A percentile compares a stretch with the other conserved stretches of the same genome.
These are phyloP conservation scores for Clonostachys sp. DNA, from an alignment of 2,329 filamentous ascomycete genomes.

Conservation along the genomic window DNA sequence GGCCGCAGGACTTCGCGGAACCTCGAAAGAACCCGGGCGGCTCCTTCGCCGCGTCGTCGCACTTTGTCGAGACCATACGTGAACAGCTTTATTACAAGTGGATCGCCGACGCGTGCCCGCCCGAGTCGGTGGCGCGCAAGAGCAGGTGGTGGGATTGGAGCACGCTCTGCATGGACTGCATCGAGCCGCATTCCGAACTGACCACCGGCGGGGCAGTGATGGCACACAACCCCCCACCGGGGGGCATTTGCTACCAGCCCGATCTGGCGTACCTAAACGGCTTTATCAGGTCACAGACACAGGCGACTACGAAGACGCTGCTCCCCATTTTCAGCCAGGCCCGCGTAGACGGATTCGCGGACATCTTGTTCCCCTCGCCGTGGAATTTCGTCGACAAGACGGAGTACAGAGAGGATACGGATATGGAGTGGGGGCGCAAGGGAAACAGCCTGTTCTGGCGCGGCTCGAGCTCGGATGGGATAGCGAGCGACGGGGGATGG, in stretches of 20 bases:
- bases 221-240: slow-evolving; percentile 19
- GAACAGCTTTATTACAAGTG: slow-evolving; percentile 25
- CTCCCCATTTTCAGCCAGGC: slow-evolving; percentile 53
- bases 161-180: slow-evolving; percentile 21
- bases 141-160: slow-evolving; percentile 31
- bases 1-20: slow-evolving; percentile 8
- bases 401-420: slow-evolving; percentile 40
- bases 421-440: slow-evolving; percentile 42
- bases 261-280: slow-evolving; percentile 44
- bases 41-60: slow-evolving; percentile 1
- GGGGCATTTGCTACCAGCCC: slow-evolving; percentile 39
- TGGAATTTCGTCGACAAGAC: slow-evolving; percentile 55
- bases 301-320: slow-evolving; percentile 38
- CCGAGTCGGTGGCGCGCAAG: slow-evolving; percentile 35
- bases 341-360: slow-evolving; percentile 47
- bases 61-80: slow-evolving; percentile 11
- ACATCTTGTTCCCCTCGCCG: slow-evolving; percentile 48
- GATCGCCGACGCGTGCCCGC: slow-evolving; percentile 35
- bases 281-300: slow-evolving; percentile 44
- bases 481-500: slow-evolving; percentile 34
- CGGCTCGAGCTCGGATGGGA: slow-evolving; percentile 53
- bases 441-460: slow-evolving; percentile 48
- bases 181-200: slow-evolving; percentile 24
- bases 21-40: background rate
- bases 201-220: slow-evolving; percentile 32